A percentile compares a stretch with the other conserved stretches of the same genome.
Conservation (phyloP, 768 basidiomycete species). For the Trametes villosa region DNA sequence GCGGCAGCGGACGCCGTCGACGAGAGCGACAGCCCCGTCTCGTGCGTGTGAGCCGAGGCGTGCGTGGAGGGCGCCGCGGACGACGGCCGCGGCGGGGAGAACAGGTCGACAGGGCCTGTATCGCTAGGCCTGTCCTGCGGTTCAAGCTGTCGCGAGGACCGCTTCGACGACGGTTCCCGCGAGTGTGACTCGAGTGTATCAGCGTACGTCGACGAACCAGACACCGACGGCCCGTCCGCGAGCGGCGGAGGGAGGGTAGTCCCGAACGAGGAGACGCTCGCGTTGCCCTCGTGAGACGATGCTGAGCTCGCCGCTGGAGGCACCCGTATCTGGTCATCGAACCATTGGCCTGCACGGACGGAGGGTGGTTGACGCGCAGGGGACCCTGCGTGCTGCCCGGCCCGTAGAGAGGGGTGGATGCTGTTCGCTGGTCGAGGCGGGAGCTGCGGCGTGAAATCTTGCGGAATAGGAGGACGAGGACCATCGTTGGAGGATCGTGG, state of each 20-base stretch:
- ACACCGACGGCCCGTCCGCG: not conserved
- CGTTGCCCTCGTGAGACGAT: conserved; percentile 10
- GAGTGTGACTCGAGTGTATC: conserved; percentile 7
- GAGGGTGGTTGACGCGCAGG: conserved; percentile 47
- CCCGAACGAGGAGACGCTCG: conserved; percentile 6
- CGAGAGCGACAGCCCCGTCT: conserved; percentile 17
- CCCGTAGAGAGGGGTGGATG: conserved; percentile 77
- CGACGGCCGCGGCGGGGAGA: conserved; percentile 14
- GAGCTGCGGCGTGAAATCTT: conserved; percentile 64
- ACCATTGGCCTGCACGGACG: conserved; percentile 27
- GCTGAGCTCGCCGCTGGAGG: not conserved
- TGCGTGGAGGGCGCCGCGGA: conserved; percentile 12
- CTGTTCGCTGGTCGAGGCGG: conserved; percentile 71
- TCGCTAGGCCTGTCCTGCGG: not conserved
- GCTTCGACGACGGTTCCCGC: conserved; percentile 17
- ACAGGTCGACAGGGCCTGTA: not conserved
- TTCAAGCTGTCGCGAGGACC: conserved; percentile 16
- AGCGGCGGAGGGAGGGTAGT: not conserved
- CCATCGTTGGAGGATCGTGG: conserved; percentile 16
- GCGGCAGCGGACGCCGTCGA: conserved; percentile 20
- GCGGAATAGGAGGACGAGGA: conserved; percentile 10
- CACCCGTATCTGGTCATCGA: conserved; percentile 33
- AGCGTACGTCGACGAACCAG: conserved; percentile 4
- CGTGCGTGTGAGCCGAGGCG: conserved; percentile 8
- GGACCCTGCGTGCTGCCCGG: conserved; percentile 45